phyloP scores from a whole-genome alignment of 2,329 filamentous ascomycete species.

The Arthrobotrys iridis region DNA sequence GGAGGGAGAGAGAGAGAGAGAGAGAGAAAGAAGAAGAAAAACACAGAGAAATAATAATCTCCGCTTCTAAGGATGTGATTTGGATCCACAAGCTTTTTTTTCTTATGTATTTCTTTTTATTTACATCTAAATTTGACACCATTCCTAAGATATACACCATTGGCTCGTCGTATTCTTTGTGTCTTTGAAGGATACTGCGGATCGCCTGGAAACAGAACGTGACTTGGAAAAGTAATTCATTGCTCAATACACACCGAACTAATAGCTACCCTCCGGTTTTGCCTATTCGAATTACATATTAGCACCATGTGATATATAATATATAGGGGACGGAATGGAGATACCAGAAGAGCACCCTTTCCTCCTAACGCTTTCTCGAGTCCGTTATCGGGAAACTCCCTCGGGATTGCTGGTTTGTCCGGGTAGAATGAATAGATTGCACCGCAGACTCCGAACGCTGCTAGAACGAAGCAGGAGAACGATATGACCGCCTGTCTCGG shows the following conservation, averaged over 20 bases:
- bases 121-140: neutral
- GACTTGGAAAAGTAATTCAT: neutral
- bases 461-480: slow-evolving; percentile 73
- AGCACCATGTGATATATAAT: neutral
- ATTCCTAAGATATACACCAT: neutral
- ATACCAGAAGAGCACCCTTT: slow-evolving; percentile 44
- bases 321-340: slow-evolving; percentile 57
- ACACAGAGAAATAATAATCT: neutral
- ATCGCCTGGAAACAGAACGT: neutral
- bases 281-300: slow-evolving; percentile 12
- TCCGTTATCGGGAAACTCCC: slow-evolving; percentile 75
- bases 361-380: slow-evolving; percentile 80
- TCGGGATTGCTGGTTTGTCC: slow-evolving; percentile 74
- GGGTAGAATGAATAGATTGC: slow-evolving; percentile 76
- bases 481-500: slow-evolving; percentile 76
- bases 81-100: neutral
- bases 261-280: slow-evolving; percentile 47
- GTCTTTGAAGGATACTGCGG: neutral
- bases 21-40: neutral
- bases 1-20: neutral
- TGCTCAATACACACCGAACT: neutral
- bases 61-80: neutral
- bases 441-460: slow-evolving; percentile 73
- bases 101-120: neutral
- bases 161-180: neutral